Base-by-base conservation (phyloP, 2,329 filamentous ascomycete genomes). In the Botrytis squamosa region DNA sequence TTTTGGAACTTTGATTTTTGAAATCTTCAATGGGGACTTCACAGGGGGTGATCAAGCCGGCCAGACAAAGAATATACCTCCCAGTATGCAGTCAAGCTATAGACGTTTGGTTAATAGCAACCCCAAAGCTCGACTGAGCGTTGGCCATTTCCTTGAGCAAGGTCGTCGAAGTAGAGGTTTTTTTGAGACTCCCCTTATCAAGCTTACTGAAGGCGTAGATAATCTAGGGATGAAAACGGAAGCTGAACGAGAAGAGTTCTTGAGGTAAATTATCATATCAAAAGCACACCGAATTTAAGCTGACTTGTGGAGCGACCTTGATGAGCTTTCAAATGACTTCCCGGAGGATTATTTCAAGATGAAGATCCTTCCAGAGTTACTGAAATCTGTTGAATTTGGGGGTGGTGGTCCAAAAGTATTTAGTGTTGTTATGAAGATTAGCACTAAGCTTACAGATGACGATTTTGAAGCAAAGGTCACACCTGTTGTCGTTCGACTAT, bases 381-480 rank as follows among this genome's bases (percentile, higher is more conserved):
- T 99, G n/a, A 99, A 98, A 81, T 97, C 95, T 0, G 94, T 98
- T n/a, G 96, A 99, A 80, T 99, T 98, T 82, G 96, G 96, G 12
- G 96, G 95, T 18, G 96, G 96, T 42, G 96, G 96, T 0, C 93
- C 95, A 0, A 97, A 97, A 80, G 95, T 97, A 0, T 93, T 99
- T 74, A 85, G 87, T 1, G 90, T 97, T 1, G 93, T 97, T 59
- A 90, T 98, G 85, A 97, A 97, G 80, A 98, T 99, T 78, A 90
- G 94, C 6, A 86, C 90, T 10, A 98, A 97, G 80, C 85, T 99
- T 59, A 90, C 93, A 3, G 91, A 92, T 75, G 96, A 98, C 16
- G 96, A 99, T 81, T 99, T 97, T 81, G 93, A 97, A 64, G 82
- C 88, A 12, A 92, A 91, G 75, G 89, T 99, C 71, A 94, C 91